Percentiles rank a stretch among this genome's conserved stretches.
Evolutionary conservation across 73 alveolate species (phyloP).

Genomic region (Blepharisma japonicum): DNA sequence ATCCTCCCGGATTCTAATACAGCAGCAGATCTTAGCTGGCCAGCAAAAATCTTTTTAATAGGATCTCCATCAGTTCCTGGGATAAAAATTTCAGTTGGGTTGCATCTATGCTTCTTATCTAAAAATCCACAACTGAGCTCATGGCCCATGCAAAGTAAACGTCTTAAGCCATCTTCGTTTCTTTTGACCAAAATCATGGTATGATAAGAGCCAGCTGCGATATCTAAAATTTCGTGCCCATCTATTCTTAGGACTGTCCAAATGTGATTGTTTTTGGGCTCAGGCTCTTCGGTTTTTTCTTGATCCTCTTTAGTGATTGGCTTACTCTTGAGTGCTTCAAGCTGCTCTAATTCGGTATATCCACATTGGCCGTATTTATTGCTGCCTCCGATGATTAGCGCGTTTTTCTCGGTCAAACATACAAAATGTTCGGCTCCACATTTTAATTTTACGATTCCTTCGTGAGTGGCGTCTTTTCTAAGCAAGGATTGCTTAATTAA

Average conservation of each 20-base stretch:
- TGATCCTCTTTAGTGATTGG: background rate
- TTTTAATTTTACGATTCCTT: background rate
- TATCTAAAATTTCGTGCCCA: background rate
- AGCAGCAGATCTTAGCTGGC: too few species aligned
- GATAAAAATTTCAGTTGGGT: slow-evolving; percentile 22
- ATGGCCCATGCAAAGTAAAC: slow-evolving; percentile 20
- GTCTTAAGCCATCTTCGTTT: background rate
- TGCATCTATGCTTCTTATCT: slow-evolving; percentile 22
- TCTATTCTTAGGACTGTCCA: background rate
- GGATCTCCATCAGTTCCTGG: background rate
- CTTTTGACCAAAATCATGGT: background rate
- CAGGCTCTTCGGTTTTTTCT: background rate
- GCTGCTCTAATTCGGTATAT: background rate
- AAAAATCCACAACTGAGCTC: slow-evolving; percentile 23
- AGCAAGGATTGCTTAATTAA: background rate
- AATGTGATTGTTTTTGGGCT: too few species aligned
- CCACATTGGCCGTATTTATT: slow-evolving; percentile 23
- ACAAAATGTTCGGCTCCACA: slow-evolving; percentile 8
- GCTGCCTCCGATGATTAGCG: slow-evolving; percentile 14
- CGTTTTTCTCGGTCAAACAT: background rate
- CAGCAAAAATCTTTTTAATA: too few species aligned
- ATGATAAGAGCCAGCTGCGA: slow-evolving; percentile 20
- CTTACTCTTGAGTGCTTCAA: background rate
- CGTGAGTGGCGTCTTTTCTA: background rate
- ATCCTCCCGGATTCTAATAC: too few species aligned